phyloP scores from a whole-genome alignment of 768 basidiomycete genomes.

The Calocybe cyanea region DNA sequence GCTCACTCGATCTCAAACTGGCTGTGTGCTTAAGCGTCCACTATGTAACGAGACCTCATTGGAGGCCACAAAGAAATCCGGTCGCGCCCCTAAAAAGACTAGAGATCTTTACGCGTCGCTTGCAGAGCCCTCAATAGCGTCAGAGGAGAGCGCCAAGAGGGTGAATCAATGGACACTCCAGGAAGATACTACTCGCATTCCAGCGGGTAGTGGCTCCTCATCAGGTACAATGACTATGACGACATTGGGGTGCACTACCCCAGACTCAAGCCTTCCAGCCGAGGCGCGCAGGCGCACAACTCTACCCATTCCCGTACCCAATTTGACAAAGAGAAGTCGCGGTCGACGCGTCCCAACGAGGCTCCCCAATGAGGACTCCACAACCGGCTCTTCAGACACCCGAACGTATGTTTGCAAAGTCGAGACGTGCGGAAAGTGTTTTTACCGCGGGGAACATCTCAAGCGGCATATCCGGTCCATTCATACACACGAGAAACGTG shows the following conservation, averaged over 20 bases:
- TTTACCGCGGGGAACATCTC: conserved; percentile 71
- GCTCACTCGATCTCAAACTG: conserved; percentile 34
- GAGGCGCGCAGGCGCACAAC: conserved; percentile 32
- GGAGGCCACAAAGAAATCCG: conserved; percentile 5
- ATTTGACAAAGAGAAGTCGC: conserved; percentile 77
- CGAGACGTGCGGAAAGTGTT: conserved; percentile 68
- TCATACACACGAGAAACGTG: conserved; percentile 77
- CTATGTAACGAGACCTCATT: conserved; percentile 18
- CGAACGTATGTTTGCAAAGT: conserved; percentile 61
- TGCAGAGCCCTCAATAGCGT: neutral
- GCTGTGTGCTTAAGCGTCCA: conserved; percentile 25
- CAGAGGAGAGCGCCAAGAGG: no score
- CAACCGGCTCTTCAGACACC: conserved; percentile 17
- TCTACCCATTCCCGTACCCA: conserved; percentile 69
- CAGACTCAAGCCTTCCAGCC: no score
- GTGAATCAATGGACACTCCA: no score
- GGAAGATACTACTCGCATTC: neutral
- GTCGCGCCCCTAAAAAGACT: conserved; percentile 9
- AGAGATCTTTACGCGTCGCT: neutral
- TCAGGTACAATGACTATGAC: no score
- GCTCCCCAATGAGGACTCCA: conserved; percentile 10
- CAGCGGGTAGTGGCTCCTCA: no score
- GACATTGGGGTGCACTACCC: no score
- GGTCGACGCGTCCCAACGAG: conserved; percentile 72
- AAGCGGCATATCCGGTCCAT: conserved; percentile 74